phyloP scores from a whole-genome alignment of 306 rosid genomes.

The Fagus crenata region DNA sequence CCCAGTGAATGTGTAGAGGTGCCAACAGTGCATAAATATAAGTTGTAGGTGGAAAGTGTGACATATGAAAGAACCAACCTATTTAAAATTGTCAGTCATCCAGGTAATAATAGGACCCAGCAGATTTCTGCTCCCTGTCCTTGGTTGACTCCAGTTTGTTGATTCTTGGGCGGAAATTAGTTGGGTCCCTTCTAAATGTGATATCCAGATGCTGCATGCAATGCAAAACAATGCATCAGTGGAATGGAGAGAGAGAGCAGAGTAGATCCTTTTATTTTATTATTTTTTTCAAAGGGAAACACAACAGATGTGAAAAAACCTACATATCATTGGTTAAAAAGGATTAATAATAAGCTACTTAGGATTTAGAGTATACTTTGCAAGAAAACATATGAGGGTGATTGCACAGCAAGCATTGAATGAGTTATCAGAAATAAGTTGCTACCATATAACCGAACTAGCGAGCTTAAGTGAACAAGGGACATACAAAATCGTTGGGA shows the following conservation, averaged over 20 bases:
- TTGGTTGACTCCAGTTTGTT: slow-evolving; percentile 87
- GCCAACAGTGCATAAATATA: not conserved
- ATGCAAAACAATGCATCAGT: slow-evolving; percentile 9
- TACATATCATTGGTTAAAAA: too few species aligned
- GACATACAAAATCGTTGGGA: too few species aligned
- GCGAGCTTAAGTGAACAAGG: too few species aligned
- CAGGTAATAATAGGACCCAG: slow-evolving; percentile 93
- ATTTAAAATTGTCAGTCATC: slow-evolving; percentile 56
- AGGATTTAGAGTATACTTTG: not conserved
- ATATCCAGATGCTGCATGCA: slow-evolving; percentile 80
- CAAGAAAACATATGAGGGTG: not conserved
- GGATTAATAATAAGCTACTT: too few species aligned
- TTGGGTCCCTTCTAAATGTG: slow-evolving; percentile 95
- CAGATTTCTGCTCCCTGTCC: slow-evolving; percentile 86
- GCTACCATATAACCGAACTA: too few species aligned
- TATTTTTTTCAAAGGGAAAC: too few species aligned
- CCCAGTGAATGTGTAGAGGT: slow-evolving; percentile 1
- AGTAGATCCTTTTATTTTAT: too few species aligned
- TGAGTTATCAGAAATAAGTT: too few species aligned
- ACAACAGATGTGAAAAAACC: too few species aligned
- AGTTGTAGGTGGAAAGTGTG: not conserved
- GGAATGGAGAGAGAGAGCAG: not conserved
- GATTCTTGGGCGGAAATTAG: slow-evolving; percentile 89
- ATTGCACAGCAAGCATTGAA: too few species aligned
- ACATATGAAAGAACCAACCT: slow-evolving; percentile 33